These are phyloP conservation scores for Xerocomellus amylosporus DNA, from an alignment of 768 basidiomycete genomes.

Conservation along the genomic window DNA sequence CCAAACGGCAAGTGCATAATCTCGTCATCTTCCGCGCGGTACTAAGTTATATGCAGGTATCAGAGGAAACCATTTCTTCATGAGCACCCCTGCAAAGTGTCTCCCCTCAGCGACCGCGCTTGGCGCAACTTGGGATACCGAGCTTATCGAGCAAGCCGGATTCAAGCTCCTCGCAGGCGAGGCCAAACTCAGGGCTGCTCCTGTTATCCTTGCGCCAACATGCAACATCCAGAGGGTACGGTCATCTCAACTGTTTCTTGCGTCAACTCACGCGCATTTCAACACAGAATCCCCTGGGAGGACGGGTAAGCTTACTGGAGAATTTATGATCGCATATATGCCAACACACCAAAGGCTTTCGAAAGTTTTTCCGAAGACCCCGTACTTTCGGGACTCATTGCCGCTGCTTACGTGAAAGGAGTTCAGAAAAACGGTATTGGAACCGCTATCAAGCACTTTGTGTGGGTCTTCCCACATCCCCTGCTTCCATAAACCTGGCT, in stretches of 20 bases:
- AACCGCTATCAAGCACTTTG: conserved; percentile 78
- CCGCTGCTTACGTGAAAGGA: conserved; percentile 72
- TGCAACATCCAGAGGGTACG: conserved; percentile 78
- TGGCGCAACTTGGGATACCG: conserved; percentile 70
- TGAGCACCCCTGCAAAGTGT: conserved; percentile 78
- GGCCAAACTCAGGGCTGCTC: conserved; percentile 66
- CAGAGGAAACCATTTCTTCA: conserved; percentile 74
- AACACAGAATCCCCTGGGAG: conserved; percentile 63
- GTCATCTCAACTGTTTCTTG: conserved; percentile 9
- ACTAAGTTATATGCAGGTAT: conserved; percentile 34
- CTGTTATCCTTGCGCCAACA: conserved; percentile 73
- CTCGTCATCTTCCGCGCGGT: not conserved
- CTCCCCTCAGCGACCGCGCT: conserved; percentile 73
- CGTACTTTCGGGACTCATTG: conserved; percentile 63
- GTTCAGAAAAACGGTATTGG: conserved; percentile 76
- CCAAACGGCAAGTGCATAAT: conserved; percentile 56
- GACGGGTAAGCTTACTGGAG: conserved; percentile 44
- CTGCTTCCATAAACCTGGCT: not conserved
- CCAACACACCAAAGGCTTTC: conserved; percentile 48
- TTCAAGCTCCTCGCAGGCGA: conserved; percentile 65
- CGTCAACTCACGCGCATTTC: not conserved
- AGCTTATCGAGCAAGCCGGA: conserved; percentile 62
- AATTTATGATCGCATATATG: not conserved
- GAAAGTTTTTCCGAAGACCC: conserved; percentile 83
- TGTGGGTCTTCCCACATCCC: conserved; percentile 39